Percentiles rank a stretch among this genome's conserved stretches.
phyloP scores from a whole-genome alignment of 2,329 filamentous ascomycete genomes.

The Pseudogymnoascus pannorum region DNA sequence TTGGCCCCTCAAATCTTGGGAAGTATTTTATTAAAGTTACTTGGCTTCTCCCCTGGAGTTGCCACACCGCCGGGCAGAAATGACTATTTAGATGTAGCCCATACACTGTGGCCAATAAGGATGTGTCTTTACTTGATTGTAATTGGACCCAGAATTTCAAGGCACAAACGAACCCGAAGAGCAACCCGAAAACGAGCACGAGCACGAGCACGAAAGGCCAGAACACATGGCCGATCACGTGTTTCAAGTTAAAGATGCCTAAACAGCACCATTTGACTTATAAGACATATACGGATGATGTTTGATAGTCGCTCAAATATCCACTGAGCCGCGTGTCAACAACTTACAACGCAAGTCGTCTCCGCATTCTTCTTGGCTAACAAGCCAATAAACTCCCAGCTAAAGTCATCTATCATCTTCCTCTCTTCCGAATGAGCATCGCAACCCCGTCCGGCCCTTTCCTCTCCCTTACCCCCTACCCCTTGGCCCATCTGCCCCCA shows the following conservation, averaged over 20 bases:
- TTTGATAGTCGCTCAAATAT: neutral
- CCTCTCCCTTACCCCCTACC: neutral
- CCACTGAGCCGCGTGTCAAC: neutral
- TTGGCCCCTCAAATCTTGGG: neutral
- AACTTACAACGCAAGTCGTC: neutral
- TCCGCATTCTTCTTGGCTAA: neutral
- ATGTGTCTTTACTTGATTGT: neutral
- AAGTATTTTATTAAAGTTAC: neutral
- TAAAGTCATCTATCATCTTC: neutral
- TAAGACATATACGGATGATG: neutral
- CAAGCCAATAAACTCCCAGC: neutral
- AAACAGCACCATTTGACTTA: neutral
- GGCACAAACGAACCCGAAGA: neutral
- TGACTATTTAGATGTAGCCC: neutral
- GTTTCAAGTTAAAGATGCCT: neutral
- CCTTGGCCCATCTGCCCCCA: neutral
- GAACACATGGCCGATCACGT: neutral
- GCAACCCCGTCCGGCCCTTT: neutral
- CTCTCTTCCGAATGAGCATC: neutral
- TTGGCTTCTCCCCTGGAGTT: neutral
- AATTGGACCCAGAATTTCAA: neutral
- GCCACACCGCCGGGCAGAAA: neutral
- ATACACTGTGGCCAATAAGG: neutral
- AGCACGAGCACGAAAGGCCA: neutral
- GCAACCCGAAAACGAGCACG: neutral